A percentile compares a stretch with the other conserved stretches of the same genome.
phyloP scores from a whole-genome alignment of 169 alveolate species.

The Cyclospora cayetanensis region DNA sequence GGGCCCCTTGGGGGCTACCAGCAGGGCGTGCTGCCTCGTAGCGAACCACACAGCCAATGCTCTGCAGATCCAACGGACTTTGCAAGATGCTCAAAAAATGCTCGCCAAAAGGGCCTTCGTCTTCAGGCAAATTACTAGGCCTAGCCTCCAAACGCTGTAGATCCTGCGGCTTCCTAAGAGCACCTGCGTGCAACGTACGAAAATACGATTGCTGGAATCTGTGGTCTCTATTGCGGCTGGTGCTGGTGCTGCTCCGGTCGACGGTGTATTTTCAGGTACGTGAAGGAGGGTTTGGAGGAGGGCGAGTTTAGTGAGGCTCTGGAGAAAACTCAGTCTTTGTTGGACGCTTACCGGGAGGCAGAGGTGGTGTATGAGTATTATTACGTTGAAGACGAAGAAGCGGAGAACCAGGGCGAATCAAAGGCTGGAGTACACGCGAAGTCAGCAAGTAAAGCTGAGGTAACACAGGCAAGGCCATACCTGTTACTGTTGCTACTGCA shows the following conservation, averaged over 20 bases:
- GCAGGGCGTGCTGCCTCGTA: conserved; percentile 39
- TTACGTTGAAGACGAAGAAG: conserved; percentile 4
- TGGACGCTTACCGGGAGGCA: conserved; percentile 36
- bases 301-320: conserved; percentile 56
- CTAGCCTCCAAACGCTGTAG: neutral
- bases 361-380: conserved; percentile 14
- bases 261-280: conserved; percentile 18
- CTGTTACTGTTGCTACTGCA: neutral
- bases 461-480: too few species aligned
- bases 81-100: conserved; percentile 32
- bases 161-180: neutral
- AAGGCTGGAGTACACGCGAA: too few species aligned
- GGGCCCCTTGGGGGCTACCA: conserved; percentile 52
- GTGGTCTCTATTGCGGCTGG: neutral
- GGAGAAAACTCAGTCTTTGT: neutral
- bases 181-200: neutral
- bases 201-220: neutral
- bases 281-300: conserved; percentile 50
- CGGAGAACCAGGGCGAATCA: neutral
- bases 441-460: too few species aligned
- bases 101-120: conserved; percentile 47
- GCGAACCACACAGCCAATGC: conserved; percentile 60
- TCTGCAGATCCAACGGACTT: neutral
- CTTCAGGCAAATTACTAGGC: neutral
- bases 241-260: neutral